These are phyloP conservation scores for Ophiostoma novo-ulmi DNA, from an alignment of 2,329 filamentous ascomycete genomes.

Conservation along the genomic window DNA sequence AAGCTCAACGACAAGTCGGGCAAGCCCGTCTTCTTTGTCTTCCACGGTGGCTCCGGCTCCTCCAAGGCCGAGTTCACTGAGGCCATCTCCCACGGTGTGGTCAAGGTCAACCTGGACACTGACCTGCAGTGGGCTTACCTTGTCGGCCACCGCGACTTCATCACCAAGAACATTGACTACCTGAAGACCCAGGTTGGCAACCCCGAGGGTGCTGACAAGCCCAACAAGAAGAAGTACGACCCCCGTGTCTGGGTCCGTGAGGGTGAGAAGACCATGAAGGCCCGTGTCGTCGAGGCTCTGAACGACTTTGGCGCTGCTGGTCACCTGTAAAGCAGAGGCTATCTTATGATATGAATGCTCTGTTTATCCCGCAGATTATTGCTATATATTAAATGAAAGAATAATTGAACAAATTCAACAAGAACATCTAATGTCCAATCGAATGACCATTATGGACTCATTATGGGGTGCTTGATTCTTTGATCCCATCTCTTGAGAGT, in stretches of 20 bases:
- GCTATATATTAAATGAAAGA: slow-evolving; percentile 6
- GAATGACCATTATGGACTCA: background rate
- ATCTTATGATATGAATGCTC: background rate
- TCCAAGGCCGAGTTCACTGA: slow-evolving; percentile 83
- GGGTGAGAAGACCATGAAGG: slow-evolving; percentile 94
- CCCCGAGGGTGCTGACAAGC: slow-evolving; percentile 88
- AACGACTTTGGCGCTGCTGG: slow-evolving; percentile 85
- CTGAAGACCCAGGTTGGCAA: slow-evolving; percentile 82
- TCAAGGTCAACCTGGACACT: slow-evolving; percentile 99
- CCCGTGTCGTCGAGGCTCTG: slow-evolving; percentile 73
- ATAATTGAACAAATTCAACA: background rate
- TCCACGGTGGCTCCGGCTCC: slow-evolving; percentile 95
- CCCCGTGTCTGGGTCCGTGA: slow-evolving; percentile 74
- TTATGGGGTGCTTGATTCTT: background rate
- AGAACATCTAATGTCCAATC: background rate
- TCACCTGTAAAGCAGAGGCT: slow-evolving; percentile 56
- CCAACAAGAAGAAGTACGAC: slow-evolving; percentile 95
- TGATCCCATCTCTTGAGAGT: too few relatives aligned
- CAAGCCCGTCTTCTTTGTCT: slow-evolving; percentile 98
- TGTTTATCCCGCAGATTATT: background rate
- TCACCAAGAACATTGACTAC: slow-evolving; percentile 94
- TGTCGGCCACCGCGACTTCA: slow-evolving; percentile 86
- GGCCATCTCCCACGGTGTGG: slow-evolving; percentile 87
- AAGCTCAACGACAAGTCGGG: slow-evolving; percentile 64
- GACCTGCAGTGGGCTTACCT: slow-evolving; percentile 96